Conservation (phyloP, 257 asterid genomes). For the Solanum corneliomulleri region DNA sequence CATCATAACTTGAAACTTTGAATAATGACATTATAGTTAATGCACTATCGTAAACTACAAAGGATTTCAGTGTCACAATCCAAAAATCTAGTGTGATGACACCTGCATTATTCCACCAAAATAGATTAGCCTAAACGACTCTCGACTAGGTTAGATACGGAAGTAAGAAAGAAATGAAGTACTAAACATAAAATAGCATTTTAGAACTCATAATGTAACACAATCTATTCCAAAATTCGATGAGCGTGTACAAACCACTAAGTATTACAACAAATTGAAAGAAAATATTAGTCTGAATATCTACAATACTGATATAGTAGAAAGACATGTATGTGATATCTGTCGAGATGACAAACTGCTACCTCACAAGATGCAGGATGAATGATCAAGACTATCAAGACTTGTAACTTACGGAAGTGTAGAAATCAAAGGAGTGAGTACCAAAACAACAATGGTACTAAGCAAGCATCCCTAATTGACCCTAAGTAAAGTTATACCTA, state of each 20-base stretch:
- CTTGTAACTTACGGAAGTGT: too few species aligned
- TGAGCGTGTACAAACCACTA: background rate
- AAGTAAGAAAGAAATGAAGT: too few species aligned
- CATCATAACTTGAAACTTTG: background rate
- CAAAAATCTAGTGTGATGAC: background rate
- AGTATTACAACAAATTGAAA: background rate
- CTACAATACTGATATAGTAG: background rate
- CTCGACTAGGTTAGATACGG: background rate
- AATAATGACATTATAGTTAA: background rate
- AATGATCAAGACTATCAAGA: too few species aligned
- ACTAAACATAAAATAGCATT: background rate
- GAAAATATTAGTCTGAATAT: background rate
- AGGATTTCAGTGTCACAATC: background rate
- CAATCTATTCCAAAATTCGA: background rate
- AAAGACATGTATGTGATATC: background rate
- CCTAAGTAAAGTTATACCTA: too few species aligned
- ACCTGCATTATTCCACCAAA: background rate
- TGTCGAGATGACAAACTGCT: background rate
- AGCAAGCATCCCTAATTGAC: too few species aligned
- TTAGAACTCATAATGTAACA: background rate
- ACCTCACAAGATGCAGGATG: too few species aligned
- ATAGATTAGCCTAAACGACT: background rate
- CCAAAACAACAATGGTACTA: too few species aligned
- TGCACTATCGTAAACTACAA: background rate
- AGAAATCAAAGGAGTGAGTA: too few species aligned